Base-by-base conservation (phyloP, 2,329 filamentous ascomycete species). In the Paraphoma chrysanthemicola region DNA sequence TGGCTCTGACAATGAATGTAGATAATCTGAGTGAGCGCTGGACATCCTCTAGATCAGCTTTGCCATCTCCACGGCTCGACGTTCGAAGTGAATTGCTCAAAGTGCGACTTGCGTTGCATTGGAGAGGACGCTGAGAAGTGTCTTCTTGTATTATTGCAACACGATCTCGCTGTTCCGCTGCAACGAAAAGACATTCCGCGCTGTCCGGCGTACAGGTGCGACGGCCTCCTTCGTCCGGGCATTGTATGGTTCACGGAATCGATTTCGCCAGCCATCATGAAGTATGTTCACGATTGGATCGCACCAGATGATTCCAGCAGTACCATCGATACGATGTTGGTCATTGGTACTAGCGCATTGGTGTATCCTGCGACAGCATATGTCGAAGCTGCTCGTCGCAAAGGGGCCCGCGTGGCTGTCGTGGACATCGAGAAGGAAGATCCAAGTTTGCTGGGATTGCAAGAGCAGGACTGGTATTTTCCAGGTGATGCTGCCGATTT, bases 401-500 rank as follows among this genome's bases (percentile, higher is more conserved):
- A 54, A 18, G 66, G 66, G 12, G 67, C 67, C 2, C 54, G 60
- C 11, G 49, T 69, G 31, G 66, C 64, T 10, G 55, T 67, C 16
- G 57, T 70, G n/a, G 60, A 70, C 51, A 51, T 66, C 14, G 59
- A 38, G 33, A 38, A 38, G n/a, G 33, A 38, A 6, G 33, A 38
- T 38, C 59, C 29, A 51, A 55, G 51, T 4, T 38, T 61, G 12
- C 43, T 60, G 5, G 73, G 73, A 1, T 67, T 86, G 45, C 69
- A 75, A 29, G 69, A 80, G 1, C 69, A 75, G 2, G 86, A 88
- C 68, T 88, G 85, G 80, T 81, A 86, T 60, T 88, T 88, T 67
- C 74, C 83, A 45, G 86, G 86, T 0, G 86, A 88, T 78, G 85
- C 85, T 3, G 81, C 80, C 39, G 74, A 76, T 31, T 74, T 87